Base-by-base conservation (phyloP, 1,139 yeast species). In the Magnusiomyces magnusii region DNA sequence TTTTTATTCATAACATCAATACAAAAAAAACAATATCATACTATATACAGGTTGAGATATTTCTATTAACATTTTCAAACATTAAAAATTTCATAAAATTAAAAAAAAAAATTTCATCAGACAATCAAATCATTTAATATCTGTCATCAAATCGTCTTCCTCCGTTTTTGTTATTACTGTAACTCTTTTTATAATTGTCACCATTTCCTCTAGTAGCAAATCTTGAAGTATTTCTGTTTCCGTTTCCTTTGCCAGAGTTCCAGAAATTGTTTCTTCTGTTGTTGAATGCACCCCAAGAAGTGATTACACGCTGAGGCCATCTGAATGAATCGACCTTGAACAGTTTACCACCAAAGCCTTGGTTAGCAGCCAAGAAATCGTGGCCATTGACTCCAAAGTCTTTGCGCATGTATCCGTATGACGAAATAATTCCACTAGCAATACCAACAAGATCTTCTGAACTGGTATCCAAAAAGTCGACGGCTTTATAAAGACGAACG, bases 311-410 rank as follows among this genome's bases (percentile, higher is more conserved):
- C 15, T 27, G 39, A 19, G 41, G 13, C 55, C 55, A 53, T 19
- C 25, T 36, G 27, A 27, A 36, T 17, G 41, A 47, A n/a, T 42
- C 25, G 9, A 53, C n/a, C 25, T 53, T 53, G 25, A 53, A 53
- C 41, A 53, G 28, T 31, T 53, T 19, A 2, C 25, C 17, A 34
- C 53, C 34, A 24, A 54, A 54, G 5, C 17, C 13, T 2, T 24
- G 15, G 44, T 60, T 58, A n/a, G 53, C 56, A 15, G 44, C 27
- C 31, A 60, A 52, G 36, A 44, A 60, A n/a, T 57, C 55, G 17
- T 55, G 54, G 15, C 60, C 61, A 31, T 58, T 57, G 17, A 58
- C 57, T 21, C 57, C 53, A 50, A 57, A 58, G n/a, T 53, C 60
- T 55, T 52, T 57, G n/a, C 61, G 53, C 19, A 60, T 24, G 23